Conservation (phyloP, 2,329 filamentous ascomycete species). For the Lomentospora prolificans region DNA sequence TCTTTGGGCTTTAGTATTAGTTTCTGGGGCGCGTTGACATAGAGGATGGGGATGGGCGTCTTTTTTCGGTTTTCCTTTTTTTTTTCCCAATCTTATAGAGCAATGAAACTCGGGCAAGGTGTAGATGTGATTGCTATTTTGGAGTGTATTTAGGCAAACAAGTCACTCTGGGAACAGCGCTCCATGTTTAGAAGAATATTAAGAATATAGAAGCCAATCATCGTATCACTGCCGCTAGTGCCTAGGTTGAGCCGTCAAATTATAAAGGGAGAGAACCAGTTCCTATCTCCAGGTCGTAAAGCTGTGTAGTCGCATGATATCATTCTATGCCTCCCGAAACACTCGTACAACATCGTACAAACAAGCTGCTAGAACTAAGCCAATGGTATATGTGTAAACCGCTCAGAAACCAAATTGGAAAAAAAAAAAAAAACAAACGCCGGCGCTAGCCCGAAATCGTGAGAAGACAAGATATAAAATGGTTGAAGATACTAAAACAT, state of each 20-base stretch:
- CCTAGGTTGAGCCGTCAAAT: too few species aligned
- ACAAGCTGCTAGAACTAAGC: not conserved
- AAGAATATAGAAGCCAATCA: too few species aligned
- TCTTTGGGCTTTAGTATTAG: not conserved
- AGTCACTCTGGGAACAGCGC: too few species aligned
- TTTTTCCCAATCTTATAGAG: not conserved
- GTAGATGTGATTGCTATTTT: too few species aligned
- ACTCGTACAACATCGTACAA: not conserved
- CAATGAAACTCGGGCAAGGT: not conserved
- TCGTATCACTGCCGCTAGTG: too few species aligned
- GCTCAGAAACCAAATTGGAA: not conserved
- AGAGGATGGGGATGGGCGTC: not conserved
- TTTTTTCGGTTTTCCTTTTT: too few species aligned
- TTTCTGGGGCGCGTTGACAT: not conserved
- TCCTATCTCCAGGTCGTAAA: not conserved
- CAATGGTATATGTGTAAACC: slow-evolving; percentile 4
- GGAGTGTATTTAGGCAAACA: too few species aligned
- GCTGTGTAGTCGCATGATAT: not conserved
- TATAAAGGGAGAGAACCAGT: too few species aligned
- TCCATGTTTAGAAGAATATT: too few species aligned
- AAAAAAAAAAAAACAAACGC: slow-evolving; percentile 3
- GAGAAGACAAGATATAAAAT: too few species aligned
- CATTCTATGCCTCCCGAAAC: not conserved
- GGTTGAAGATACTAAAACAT: too few species aligned
- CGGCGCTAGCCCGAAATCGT: not conserved